These are phyloP conservation scores for Calonectria honghensis DNA, from an alignment of 2,329 filamentous ascomycete genomes.

Conservation along the genomic window DNA sequence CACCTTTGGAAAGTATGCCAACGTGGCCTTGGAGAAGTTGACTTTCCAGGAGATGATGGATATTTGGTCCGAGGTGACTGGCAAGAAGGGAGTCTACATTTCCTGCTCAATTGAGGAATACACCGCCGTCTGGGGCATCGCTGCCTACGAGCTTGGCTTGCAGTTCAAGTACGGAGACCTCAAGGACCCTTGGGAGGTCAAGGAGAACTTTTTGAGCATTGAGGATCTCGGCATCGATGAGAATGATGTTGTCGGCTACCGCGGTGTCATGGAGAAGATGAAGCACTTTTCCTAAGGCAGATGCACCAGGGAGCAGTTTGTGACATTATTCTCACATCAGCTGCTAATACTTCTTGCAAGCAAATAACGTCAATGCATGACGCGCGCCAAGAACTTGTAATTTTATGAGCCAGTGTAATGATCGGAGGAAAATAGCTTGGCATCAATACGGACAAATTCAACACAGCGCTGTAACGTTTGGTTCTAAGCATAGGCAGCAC, in stretches of 20 bases:
- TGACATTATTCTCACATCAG: not conserved
- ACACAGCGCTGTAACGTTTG: too few relatives aligned
- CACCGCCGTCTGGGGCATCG: conserved; percentile 20
- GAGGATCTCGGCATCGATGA: conserved; percentile 31
- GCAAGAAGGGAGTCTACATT: conserved; percentile 36
- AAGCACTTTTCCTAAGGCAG: conserved; percentile 7
- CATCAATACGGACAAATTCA: too few relatives aligned
- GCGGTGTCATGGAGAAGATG: conserved; percentile 33
- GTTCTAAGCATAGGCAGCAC: too few relatives aligned
- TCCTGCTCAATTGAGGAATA: conserved; percentile 28
- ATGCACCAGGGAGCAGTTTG: not conserved
- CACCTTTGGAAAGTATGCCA: conserved; percentile 32
- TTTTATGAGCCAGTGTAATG: not conserved
- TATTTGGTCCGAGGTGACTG: conserved; percentile 32
- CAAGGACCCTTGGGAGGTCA: conserved; percentile 32
- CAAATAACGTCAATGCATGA: not conserved
- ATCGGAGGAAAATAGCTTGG: not conserved
- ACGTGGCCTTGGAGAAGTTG: conserved; percentile 34
- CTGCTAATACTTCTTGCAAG: not conserved
- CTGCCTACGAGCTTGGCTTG: conserved; percentile 31
- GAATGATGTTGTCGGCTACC: conserved; percentile 32
- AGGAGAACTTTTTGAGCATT: conserved; percentile 25
- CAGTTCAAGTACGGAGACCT: conserved; percentile 36
- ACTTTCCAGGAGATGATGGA: conserved; percentile 33
- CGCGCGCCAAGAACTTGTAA: not conserved